A percentile compares a stretch with the other conserved stretches of the same genome.
Evolutionary conservation across 1,284 basidiomycete genomes (phyloP).

Genomic region (Apiotrichum mycotoxinovorans): DNA sequence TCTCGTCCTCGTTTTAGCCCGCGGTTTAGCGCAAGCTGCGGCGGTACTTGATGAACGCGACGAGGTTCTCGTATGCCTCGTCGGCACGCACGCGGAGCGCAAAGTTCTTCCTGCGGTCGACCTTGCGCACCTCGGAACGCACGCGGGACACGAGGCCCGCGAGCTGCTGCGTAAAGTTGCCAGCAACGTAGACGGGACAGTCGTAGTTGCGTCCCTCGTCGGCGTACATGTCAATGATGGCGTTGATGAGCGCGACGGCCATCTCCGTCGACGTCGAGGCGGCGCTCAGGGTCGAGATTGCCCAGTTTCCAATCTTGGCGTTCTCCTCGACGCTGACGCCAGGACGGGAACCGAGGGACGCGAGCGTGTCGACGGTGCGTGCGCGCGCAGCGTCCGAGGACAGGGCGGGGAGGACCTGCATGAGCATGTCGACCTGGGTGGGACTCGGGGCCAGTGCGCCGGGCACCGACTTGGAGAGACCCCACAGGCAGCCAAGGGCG

Average conservation of each 20-base stretch:
- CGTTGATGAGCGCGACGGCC: slow-evolving; percentile 75
- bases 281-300: slow-evolving; percentile 48
- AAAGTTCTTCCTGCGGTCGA: slow-evolving; percentile 54
- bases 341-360: slow-evolving; percentile 69
- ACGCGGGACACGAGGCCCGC: slow-evolving; percentile 59
- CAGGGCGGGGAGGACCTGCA: slow-evolving; percentile 61
- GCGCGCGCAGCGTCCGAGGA: slow-evolving; percentile 60
- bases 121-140: slow-evolving; percentile 58
- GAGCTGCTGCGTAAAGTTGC: slow-evolving; percentile 58
- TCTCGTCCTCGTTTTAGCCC: not conserved
- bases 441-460: slow-evolving; percentile 13
- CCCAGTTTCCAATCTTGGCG: slow-evolving; percentile 29
- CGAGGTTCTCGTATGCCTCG: slow-evolving; percentile 67
- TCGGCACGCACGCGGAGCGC: slow-evolving; percentile 52
- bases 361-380: slow-evolving; percentile 75
- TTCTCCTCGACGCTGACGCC: slow-evolving; percentile 64
- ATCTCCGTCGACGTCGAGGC: slow-evolving; percentile 61
- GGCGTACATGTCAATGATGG: slow-evolving; percentile 89
- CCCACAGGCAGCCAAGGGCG: slow-evolving; percentile 50
- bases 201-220: slow-evolving; percentile 85
- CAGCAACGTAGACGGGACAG: slow-evolving; percentile 65
- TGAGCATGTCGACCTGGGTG: slow-evolving; percentile 64
- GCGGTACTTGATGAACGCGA: slow-evolving; percentile 84
- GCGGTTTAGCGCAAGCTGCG: slow-evolving; percentile 42
- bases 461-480: slow-evolving; percentile 38